Conservation (phyloP, 1,284 basidiomycete species). For the Amylostereum areolatum region DNA sequence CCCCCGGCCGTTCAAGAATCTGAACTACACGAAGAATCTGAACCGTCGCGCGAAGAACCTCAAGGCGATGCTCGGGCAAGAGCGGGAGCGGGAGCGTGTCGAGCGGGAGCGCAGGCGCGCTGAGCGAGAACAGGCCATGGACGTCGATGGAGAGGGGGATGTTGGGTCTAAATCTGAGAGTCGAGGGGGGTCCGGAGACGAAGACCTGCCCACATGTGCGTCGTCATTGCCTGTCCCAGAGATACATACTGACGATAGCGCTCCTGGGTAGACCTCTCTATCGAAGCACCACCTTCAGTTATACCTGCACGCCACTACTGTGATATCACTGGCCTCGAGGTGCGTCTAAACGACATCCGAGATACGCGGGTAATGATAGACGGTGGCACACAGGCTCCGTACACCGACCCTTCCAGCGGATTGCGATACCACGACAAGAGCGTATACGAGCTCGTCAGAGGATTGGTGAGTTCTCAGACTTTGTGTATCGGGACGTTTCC, state of each 20-base stretch:
- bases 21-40: slow-evolving; percentile 58
- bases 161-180: no score
- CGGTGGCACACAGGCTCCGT: slow-evolving; percentile 53
- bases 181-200: no score
- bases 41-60: slow-evolving; percentile 70
- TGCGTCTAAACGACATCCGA: slow-evolving; percentile 20
- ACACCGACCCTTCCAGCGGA: slow-evolving; percentile 79
- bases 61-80: slow-evolving; percentile 68
- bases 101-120: slow-evolving; percentile 45
- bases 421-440: slow-evolving; percentile 84
- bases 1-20: slow-evolving; percentile 72
- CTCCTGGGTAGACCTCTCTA: slow-evolving; percentile 57
- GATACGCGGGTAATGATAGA: background rate
- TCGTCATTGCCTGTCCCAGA: slow-evolving; percentile 4
- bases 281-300: slow-evolving; percentile 82
- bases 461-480: slow-evolving; percentile 50
- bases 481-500: no score
- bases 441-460: slow-evolving; percentile 78
- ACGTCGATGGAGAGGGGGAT: slow-evolving; percentile 27
- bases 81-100: slow-evolving; percentile 62
- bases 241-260: background rate
- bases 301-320: slow-evolving; percentile 77
- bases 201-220: no score
- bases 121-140: slow-evolving; percentile 37
- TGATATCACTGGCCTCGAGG: slow-evolving; percentile 84